phyloP scores from a whole-genome alignment of 495 filamentous ascomycete genomes.

The Tuber indicum region DNA sequence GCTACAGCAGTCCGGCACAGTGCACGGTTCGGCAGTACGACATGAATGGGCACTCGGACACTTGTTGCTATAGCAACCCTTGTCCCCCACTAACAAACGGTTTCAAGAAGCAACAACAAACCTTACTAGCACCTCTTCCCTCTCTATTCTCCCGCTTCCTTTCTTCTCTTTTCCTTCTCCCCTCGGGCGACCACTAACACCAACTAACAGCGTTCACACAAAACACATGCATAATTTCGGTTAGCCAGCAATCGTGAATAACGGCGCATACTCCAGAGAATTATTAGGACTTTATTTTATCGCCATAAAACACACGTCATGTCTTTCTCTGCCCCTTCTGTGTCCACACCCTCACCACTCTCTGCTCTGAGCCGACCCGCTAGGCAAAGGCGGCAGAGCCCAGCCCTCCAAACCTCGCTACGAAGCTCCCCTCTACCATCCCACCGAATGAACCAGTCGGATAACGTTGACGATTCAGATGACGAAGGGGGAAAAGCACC shows the following conservation, averaged over 20 bases:
- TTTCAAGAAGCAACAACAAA: conserved; percentile 26
- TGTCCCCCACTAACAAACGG: not conserved
- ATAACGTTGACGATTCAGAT: conserved; percentile 34
- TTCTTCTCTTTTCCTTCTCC: not conserved
- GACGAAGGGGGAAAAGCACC: conserved; percentile 39
- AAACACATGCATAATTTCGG: conserved; percentile 16
- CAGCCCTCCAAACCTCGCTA: conserved; percentile 31
- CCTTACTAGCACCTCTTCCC: conserved; percentile 10
- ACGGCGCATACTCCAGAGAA: not conserved
- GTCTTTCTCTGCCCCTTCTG: conserved; percentile 26
- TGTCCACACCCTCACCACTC: conserved; percentile 34
- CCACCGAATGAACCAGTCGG: conserved; percentile 22
- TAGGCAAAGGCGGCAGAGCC: conserved; percentile 35
- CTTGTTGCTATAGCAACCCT: not conserved
- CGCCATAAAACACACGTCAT: conserved; percentile 6
- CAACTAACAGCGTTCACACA: conserved; percentile 5
- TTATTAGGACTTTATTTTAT: conserved; percentile 10
- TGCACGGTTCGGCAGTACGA: not conserved
- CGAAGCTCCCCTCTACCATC: conserved; percentile 29
- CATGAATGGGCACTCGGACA: not conserved
- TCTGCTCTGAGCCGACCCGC: conserved; percentile 26
- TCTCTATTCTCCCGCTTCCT: conserved; percentile 17
- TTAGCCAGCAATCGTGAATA: conserved; percentile 7
- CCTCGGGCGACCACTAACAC: conserved; percentile 4
- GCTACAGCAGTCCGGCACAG: not conserved